A percentile compares a stretch with the other conserved stretches of the same genome.
phyloP scores from a whole-genome alignment of 2,329 filamentous ascomycete species.

The Pseudodiploospora longispora region DNA sequence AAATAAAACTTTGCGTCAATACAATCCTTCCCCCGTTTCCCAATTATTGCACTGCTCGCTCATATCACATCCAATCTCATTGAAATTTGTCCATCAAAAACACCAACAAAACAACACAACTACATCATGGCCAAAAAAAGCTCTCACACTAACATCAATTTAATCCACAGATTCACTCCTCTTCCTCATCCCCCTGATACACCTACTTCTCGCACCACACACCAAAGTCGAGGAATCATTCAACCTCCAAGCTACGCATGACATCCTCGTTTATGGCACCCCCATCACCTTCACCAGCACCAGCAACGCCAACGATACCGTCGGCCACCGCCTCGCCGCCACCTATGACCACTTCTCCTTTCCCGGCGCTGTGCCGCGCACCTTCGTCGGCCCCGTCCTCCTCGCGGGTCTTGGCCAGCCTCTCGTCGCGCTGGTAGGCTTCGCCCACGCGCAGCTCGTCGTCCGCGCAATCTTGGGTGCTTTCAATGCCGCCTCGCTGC shows the following conservation, averaged over 20 bases:
- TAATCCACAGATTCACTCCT: slow-evolving; percentile 19
- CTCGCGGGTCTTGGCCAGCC: slow-evolving; percentile 68
- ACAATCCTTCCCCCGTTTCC: neutral
- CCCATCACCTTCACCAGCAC: slow-evolving; percentile 35
- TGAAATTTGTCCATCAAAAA: no score
- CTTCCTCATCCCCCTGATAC: slow-evolving; percentile 54
- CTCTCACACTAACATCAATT: neutral
- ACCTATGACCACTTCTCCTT: slow-evolving; percentile 88
- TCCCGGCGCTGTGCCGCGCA: slow-evolving; percentile 83
- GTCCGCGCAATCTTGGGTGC: slow-evolving; percentile 72
- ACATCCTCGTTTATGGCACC: slow-evolving; percentile 75
- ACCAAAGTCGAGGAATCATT: slow-evolving; percentile 99
- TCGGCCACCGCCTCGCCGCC: slow-evolving; percentile 43
- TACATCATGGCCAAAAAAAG: no score
- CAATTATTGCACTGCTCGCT: slow-evolving; percentile 13
- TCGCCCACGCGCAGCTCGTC: slow-evolving; percentile 49
- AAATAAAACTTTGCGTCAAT: neutral
- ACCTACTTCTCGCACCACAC: slow-evolving; percentile 71
- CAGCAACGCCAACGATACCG: slow-evolving; percentile 23
- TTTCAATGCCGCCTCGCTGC: slow-evolving; percentile 62
- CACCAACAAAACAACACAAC: no score
- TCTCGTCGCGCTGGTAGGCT: slow-evolving; percentile 48
- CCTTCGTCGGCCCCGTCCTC: slow-evolving; percentile 74
- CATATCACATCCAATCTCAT: no score
- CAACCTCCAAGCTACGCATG: slow-evolving; percentile 89